Conservation (phyloP, 78 protist genomes). For the Acrasis kona region DNA sequence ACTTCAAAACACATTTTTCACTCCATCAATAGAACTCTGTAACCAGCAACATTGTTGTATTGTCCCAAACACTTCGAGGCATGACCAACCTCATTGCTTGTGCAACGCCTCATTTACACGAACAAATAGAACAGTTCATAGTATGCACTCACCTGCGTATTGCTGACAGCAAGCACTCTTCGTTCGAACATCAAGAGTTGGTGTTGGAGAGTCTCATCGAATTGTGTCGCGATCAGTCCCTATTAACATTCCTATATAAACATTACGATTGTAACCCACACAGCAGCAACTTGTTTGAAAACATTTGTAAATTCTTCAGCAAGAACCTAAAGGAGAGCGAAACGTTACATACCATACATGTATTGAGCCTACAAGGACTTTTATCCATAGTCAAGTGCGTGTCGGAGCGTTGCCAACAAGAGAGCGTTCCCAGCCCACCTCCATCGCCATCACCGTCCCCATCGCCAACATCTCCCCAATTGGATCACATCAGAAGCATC, state of each 20-base stretch:
- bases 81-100: background rate
- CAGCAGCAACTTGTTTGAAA: slow-evolving; percentile 54
- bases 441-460: too few species aligned
- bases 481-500: too few species aligned
- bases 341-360: background rate
- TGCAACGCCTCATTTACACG: background rate
- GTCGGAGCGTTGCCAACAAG: background rate
- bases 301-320: slow-evolving; percentile 41
- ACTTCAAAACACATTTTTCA: background rate
- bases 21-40: background rate
- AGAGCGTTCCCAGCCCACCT: too few species aligned
- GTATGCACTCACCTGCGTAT: background rate
- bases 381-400: background rate
- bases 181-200: slow-evolving; percentile 40
- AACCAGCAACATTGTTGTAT: background rate
- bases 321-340: slow-evolving; percentile 21
- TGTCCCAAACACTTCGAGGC: background rate
- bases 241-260: slow-evolving; percentile 42
- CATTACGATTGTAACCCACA: slow-evolving; percentile 65
- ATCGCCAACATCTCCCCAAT: too few species aligned
- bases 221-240: slow-evolving; percentile 36
- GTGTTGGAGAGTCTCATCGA: slow-evolving; percentile 58
- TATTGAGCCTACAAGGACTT: background rate
- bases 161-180: background rate
- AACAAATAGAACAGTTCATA: background rate